These are phyloP conservation scores for Ceratocystis diversiconidia DNA, from an alignment of 2,329 filamentous ascomycete species.

Conservation along the genomic window DNA sequence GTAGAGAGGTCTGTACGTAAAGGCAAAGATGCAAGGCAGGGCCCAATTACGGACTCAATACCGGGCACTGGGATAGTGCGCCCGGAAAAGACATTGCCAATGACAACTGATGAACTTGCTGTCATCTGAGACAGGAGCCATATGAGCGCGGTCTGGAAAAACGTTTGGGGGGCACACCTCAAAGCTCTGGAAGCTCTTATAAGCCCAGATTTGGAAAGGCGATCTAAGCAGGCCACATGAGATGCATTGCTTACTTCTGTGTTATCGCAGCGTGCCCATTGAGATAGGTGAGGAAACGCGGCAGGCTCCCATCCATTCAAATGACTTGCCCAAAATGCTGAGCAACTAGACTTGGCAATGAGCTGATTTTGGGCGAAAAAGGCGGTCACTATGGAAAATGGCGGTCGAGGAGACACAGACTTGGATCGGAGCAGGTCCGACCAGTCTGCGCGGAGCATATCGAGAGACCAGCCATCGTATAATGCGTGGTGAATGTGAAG, in stretches of 20 bases:
- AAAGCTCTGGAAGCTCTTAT: not conserved
- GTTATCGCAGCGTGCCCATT: not conserved
- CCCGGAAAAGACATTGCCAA: slow-evolving; percentile 73
- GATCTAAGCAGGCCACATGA: not conserved
- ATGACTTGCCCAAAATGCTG: slow-evolving; percentile 12
- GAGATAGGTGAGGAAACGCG: slow-evolving; percentile 4
- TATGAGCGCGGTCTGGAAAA: slow-evolving; percentile 60
- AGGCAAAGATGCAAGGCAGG: slow-evolving; percentile 65
- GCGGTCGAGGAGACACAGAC: slow-evolving; percentile 30
- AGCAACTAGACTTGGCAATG: not conserved
- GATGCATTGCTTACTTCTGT: not conserved
- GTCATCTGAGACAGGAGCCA: slow-evolving; percentile 52
- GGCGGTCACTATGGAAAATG: slow-evolving; percentile 46
- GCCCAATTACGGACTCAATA: slow-evolving; percentile 63
- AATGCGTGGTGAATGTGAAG: slow-evolving; percentile 65
- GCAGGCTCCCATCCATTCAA: not conserved
- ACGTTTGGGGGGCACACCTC: slow-evolving; percentile 18
- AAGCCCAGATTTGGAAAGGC: not conserved
- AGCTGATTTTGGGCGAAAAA: slow-evolving; percentile 26
- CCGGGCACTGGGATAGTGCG: slow-evolving; percentile 55
- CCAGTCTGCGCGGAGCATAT: slow-evolving; percentile 58
- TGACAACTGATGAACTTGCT: slow-evolving; percentile 50
- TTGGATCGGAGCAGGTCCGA: slow-evolving; percentile 31
- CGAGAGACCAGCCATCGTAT: slow-evolving; percentile 89
- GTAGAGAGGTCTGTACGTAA: slow-evolving; percentile 47